Conservation (phyloP, 2,329 filamentous ascomycete species). For the Neopestalotiopsis sp. region DNA sequence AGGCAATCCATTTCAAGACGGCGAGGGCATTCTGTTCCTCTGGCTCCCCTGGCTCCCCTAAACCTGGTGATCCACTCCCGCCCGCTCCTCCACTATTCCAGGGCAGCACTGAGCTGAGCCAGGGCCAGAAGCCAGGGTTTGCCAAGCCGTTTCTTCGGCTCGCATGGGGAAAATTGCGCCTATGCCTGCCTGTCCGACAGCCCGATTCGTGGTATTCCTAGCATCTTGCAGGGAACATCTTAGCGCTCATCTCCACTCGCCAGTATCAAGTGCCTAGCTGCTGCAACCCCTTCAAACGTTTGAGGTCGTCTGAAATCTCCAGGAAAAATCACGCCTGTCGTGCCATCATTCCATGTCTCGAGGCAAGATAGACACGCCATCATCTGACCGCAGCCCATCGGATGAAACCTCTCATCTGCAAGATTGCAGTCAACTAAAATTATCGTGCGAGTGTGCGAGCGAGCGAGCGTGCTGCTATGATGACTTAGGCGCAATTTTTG, state of each 20-base stretch:
- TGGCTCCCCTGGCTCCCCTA: too few relatives aligned
- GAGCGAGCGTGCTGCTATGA: too few relatives aligned
- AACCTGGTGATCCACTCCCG: conserved; percentile 10
- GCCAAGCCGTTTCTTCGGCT: conserved; percentile 22
- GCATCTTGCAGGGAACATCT: background rate
- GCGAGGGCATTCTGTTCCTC: background rate
- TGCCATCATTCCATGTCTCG: conserved; percentile 18
- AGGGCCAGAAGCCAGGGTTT: background rate
- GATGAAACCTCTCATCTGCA: conserved; percentile 11
- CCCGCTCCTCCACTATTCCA: conserved; percentile 5
- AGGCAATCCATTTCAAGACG: background rate
- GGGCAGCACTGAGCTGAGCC: background rate
- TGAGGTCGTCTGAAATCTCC: conserved; percentile 4
- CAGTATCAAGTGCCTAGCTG: conserved; percentile 11
- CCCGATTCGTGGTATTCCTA: background rate
- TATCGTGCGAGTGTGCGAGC: too few relatives aligned
- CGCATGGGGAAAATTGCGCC: conserved; percentile 15
- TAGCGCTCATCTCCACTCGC: conserved; percentile 1
- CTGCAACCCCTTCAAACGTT: conserved; percentile 17
- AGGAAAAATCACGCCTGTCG: background rate
- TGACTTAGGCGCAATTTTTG: too few relatives aligned
- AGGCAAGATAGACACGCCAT: conserved; percentile 11
- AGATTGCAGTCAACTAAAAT: too few relatives aligned
- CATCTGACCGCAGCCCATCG: conserved; percentile 9
- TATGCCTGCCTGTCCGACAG: background rate